Base-by-base conservation (phyloP, 805 yeast species). In the Cyberlindnera veronae region DNA sequence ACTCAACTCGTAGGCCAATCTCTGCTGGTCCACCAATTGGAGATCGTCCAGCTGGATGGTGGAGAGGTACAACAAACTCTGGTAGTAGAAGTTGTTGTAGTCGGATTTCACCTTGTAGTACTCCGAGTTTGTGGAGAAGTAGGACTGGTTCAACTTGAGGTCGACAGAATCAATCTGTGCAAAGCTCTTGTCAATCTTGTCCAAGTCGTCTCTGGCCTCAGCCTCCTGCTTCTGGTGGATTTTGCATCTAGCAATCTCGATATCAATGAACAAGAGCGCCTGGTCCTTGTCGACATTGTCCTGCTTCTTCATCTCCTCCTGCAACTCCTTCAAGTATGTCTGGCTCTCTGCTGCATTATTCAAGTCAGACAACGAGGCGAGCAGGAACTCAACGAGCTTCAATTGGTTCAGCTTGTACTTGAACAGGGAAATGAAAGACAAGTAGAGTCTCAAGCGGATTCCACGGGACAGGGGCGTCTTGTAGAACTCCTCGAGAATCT, bases 21-120 rank as follows among this genome's bases (percentile, higher is more conserved):
- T 68, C 51, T 71, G 73, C 51, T 66, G 69, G 35, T 68, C 72
- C 26, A 57, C 50, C 11, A 44, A 29, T 10, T 69, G 50, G 41
- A 79, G 60, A 30, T 61, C 63, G 21, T 62, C 67, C 17, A 73
- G 50, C 37, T 74, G 73, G 38, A 87, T 69, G 36, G 95, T 83
- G 5, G 96, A 90, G 48, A 93, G 70, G 60, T 81, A 91, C 45
- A 91, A 67, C 60, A 93, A 70, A 16, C 89, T 81, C 54, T 84
- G 88, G 53, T 82, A 77, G 63, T 93, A 93, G 66, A 77, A 91
- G 27, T 72, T 68, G 51, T 88, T 86, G 67, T 81, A 89, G 63
- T 93, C 95, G 21, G 79, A 77, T 54, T 81, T 79, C 45, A 75
- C 62, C 63, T 87, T 82, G 71, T 76, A 79, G 57, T 80, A 78